These are phyloP conservation scores for Ophiostoma ulmi DNA, from an alignment of 2,329 filamentous ascomycete species.

Conservation along the genomic window DNA sequence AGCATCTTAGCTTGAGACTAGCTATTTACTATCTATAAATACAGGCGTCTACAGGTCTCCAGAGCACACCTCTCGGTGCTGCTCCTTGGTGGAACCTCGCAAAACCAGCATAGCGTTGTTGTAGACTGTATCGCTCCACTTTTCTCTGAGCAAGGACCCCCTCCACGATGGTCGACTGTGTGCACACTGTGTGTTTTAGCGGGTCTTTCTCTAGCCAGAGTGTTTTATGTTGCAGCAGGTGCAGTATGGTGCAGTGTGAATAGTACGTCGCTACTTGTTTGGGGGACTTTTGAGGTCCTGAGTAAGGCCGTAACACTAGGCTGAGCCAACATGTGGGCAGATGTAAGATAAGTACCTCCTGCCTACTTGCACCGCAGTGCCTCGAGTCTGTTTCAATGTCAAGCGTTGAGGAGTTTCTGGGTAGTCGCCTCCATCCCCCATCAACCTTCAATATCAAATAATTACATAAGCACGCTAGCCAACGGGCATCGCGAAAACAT, in stretches of 20 bases:
- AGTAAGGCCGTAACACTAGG: neutral
- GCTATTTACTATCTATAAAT: neutral
- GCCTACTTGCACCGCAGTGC: neutral
- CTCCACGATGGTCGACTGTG: slow-evolving; percentile 12
- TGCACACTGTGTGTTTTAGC: slow-evolving; percentile 25
- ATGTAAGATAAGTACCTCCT: no score
- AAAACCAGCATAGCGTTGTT: slow-evolving; percentile 23
- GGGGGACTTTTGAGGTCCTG: neutral
- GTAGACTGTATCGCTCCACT: slow-evolving; percentile 23
- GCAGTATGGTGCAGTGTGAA: neutral
- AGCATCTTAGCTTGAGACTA: neutral
- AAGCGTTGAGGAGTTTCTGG: neutral
- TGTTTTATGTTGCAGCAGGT: slow-evolving; percentile 13
- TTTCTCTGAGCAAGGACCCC: slow-evolving; percentile 16
- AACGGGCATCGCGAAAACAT: slow-evolving; percentile 13
- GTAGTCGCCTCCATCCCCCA: neutral
- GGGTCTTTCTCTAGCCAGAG: slow-evolving; percentile 19
- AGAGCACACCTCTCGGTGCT: neutral
- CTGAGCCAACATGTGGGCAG: no score
- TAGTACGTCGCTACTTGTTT: no score
- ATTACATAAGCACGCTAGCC: slow-evolving; percentile 4
- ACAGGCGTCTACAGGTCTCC: neutral
- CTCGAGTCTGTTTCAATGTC: slow-evolving; percentile 8
- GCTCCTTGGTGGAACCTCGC: slow-evolving; percentile 23
- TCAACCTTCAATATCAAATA: neutral